phyloP scores from a whole-genome alignment of 495 filamentous ascomycete genomes.

The Bryoglossum gracile region DNA sequence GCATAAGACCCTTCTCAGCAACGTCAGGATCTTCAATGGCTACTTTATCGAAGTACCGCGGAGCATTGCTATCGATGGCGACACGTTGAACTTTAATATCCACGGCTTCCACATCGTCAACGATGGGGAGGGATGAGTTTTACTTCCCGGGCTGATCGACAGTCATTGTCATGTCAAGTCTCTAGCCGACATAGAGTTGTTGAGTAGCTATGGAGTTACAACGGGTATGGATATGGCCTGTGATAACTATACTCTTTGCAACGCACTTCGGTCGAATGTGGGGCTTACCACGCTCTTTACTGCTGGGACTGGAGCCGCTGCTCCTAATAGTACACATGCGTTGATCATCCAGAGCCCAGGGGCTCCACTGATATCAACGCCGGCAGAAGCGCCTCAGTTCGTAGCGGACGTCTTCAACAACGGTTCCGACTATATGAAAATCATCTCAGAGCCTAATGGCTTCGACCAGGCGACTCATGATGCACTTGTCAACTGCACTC shows the following conservation, averaged over 20 bases:
- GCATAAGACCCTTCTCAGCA: no score
- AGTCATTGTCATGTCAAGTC: conserved; percentile 25
- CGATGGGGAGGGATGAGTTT: conserved; percentile 26
- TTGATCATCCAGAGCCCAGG: neutral
- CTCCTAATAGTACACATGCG: neutral
- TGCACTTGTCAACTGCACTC: neutral
- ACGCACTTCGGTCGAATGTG: conserved; percentile 20
- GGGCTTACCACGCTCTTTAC: conserved; percentile 26
- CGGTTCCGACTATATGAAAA: neutral
- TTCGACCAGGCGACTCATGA: neutral
- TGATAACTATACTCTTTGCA: conserved; percentile 23
- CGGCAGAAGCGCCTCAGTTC: neutral
- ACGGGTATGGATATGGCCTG: conserved; percentile 32
- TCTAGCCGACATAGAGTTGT: conserved; percentile 20
- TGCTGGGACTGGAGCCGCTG: conserved; percentile 24
- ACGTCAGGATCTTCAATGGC: no score
- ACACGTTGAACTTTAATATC: conserved; percentile 24
- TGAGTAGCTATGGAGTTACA: conserved; percentile 32
- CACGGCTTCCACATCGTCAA: conserved; percentile 24
- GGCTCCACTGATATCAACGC: neutral
- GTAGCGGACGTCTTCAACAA: neutral
- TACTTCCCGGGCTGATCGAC: conserved; percentile 34
- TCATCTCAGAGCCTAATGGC: neutral
- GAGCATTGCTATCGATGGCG: no score
- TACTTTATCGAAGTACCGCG: no score